Evolutionary conservation across 306 rosid species (phyloP), one percentile per base, ranked within the genome.

Genomic region (Carpinus viminea): DNA sequence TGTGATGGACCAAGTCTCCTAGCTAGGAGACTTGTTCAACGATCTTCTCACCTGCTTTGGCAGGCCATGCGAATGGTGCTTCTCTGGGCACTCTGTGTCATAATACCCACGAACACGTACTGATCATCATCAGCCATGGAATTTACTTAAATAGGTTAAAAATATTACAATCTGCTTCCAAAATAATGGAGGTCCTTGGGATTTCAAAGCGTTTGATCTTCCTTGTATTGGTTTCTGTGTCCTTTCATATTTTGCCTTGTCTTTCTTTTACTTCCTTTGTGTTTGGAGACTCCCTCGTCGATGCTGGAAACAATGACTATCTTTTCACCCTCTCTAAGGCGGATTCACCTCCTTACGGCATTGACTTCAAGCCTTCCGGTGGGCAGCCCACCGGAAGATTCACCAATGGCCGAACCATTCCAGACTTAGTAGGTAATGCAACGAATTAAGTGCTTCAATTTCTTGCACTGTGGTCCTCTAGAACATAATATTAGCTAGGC

Each of bases 251-350:
- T 34, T 54, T 36, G 34, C 73, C 38, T 0, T 12, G 75, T 24
- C 50, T 55, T 28, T 68, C 73, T 54, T 84, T 75, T 75, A 84
- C 87, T n/a, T 57, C 86, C 4, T 89, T 84, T 20, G 92, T 89
- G 62, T 89, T 89, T 18, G 90, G 89, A 11, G 92, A 86, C 64
- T 89, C 90, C 8, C 84, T 89, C 3, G 90, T 89, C 3, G 92
- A 89, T 24, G 85, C 84, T 0, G 92, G 92, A 12, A 89, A 86
- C 75, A 89, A 86, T 20, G 84, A 89, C 78, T 89, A 86, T 73
- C 76, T 89, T n/a, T 86, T 89, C 74, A 84, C 90, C 5, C 83
- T 89, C 24, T 84, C 92, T 8, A 89, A 80, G 70, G 88, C 88
- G 4, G 76, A 84, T 61, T 84, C 62, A 0, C 89, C 90, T 17